Evolutionary conservation across 129 eudicot genomes (phyloP).

Genomic region (Artemisia argyi): DNA sequence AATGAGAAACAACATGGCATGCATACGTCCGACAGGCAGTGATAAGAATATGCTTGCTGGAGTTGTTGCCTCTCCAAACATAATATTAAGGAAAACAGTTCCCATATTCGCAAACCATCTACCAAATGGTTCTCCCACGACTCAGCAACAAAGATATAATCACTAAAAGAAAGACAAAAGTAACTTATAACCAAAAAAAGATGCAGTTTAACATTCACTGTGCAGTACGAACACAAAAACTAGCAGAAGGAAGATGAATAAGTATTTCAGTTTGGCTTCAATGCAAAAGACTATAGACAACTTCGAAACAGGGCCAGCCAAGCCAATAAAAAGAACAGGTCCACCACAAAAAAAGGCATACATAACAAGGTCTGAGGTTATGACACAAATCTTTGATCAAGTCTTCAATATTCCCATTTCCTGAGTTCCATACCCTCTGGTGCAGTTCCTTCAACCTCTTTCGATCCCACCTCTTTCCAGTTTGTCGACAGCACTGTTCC

Average conservation of each 20-base stretch:
- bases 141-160: too few species aligned
- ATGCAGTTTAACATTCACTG: not conserved
- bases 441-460: slow-evolving; percentile 82
- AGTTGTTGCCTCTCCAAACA: too few species aligned
- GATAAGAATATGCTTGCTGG: too few species aligned
- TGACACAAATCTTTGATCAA: slow-evolving; percentile 12
- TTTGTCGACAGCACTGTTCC: slow-evolving; percentile 93
- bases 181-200: not conserved
- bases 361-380: too few species aligned
- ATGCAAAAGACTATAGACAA: slow-evolving; percentile 24
- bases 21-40: too few species aligned
- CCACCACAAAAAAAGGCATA: too few species aligned
- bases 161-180: not conserved
- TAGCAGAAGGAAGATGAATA: slow-evolving; percentile 15
- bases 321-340: too few species aligned
- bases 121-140: too few species aligned
- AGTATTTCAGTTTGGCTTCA: slow-evolving; percentile 9
- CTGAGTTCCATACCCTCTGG: slow-evolving; percentile 94
- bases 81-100: too few species aligned
- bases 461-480: slow-evolving; percentile 91
- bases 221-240: not conserved
- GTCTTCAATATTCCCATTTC: slow-evolving; percentile 66
- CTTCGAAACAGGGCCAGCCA: not conserved
- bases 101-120: too few species aligned
- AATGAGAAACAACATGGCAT: too few species aligned